These are phyloP conservation scores for Pythium biforme DNA, from an alignment of 352 stramenopile genomes.

Conservation along the genomic window DNA sequence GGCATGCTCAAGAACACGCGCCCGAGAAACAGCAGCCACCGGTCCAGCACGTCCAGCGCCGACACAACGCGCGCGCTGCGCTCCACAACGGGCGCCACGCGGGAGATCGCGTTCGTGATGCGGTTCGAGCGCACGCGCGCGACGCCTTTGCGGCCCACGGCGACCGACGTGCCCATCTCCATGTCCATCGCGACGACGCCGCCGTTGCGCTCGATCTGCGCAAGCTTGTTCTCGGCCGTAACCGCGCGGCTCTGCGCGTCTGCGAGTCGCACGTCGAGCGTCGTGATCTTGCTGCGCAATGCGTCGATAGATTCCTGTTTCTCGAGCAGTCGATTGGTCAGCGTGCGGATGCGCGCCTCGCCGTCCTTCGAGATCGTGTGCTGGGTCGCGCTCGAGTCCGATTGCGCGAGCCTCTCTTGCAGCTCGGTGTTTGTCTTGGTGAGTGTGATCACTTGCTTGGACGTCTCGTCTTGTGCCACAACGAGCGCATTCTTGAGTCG, in stretches of 20 bases:
- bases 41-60: conserved; percentile 63
- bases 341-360: conserved; percentile 67
- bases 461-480: conserved; percentile 32
- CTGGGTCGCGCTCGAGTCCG: conserved; percentile 25
- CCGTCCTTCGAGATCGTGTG: conserved; percentile 29
- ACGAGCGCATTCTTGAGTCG: conserved; percentile 47
- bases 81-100: conserved; percentile 66
- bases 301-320: conserved; percentile 81
- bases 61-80: conserved; percentile 65
- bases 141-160: conserved; percentile 20
- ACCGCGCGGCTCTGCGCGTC: conserved; percentile 46
- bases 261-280: conserved; percentile 66
- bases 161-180: conserved; percentile 51
- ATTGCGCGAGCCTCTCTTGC: conserved; percentile 43
- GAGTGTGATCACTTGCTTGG: conserved; percentile 39
- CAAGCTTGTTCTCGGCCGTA: conserved; percentile 56
- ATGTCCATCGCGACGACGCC: conserved; percentile 55
- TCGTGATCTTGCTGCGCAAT: conserved; percentile 61
- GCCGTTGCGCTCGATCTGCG: conserved; percentile 64
- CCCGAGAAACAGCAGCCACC: conserved; percentile 73
- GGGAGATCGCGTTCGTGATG: conserved; percentile 63
- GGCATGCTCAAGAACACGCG: conserved; percentile 76
- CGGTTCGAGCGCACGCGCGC: conserved; percentile 54
- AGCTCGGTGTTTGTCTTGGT: conserved; percentile 45
- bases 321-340: conserved; percentile 79